These are phyloP conservation scores for Stachybotrys elegans DNA, from an alignment of 2,329 filamentous ascomycete species.

Conservation along the genomic window DNA sequence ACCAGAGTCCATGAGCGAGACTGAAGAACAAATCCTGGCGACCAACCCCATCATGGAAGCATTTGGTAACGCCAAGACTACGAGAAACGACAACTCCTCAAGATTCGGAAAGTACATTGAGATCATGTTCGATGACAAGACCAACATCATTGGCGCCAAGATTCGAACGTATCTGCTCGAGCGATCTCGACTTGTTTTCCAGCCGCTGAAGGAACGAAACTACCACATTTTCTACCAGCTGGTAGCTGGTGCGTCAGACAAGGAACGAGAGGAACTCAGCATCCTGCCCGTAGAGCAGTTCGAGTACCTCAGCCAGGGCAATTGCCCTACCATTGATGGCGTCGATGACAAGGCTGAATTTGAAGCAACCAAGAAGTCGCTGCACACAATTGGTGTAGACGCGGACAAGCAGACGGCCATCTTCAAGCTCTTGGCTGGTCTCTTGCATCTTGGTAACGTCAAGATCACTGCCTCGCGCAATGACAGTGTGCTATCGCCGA, in stretches of 20 bases:
- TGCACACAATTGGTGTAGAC: conserved; percentile 81
- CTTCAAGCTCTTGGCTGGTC: conserved; percentile 82
- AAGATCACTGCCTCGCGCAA: conserved; percentile 89
- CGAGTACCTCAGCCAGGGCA: conserved; percentile 94
- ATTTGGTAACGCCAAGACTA: conserved; percentile 99
- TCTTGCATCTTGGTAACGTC: conserved; percentile 92
- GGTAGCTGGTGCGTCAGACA: conserved; percentile 82
- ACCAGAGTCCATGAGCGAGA: conserved; percentile 85
- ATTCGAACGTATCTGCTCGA: conserved; percentile 95
- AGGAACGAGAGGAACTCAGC: conserved; percentile 73
- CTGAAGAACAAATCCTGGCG: conserved; percentile 95
- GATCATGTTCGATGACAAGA: conserved; percentile 96
- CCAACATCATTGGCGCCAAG: conserved; percentile 95
- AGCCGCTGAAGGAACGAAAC: conserved; percentile 94
- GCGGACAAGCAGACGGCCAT: conserved; percentile 73
- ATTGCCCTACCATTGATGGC: conserved; percentile 83
- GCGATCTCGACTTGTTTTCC: conserved; percentile 92
- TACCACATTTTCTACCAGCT: conserved; percentile 99
- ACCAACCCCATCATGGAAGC: conserved; percentile 99
- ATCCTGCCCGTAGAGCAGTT: conserved; percentile 84
- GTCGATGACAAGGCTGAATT: conserved; percentile 96
- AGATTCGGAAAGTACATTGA: conserved; percentile 99
- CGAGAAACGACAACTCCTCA: conserved; percentile 97
- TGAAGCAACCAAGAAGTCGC: conserved; percentile 76
- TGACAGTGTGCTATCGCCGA: conserved; percentile 75